phyloP scores from a whole-genome alignment of 2,329 filamentous ascomycete genomes.

The Hymenoscyphus repandus region DNA sequence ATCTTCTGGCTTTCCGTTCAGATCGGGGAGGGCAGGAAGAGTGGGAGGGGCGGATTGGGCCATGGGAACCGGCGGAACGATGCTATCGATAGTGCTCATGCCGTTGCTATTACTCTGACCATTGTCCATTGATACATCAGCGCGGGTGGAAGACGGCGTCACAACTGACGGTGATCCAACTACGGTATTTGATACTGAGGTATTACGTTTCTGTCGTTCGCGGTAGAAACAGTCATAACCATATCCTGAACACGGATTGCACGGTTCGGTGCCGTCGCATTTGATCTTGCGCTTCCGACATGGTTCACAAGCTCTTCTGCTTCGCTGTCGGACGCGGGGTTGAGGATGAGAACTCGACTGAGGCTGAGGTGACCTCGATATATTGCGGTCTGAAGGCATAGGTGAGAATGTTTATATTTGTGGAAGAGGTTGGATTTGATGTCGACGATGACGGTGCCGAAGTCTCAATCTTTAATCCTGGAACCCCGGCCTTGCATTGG shows the following conservation, averaged over 20 bases:
- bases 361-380: too few relatives aligned
- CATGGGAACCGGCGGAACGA: background rate
- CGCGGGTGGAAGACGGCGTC: background rate
- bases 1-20: slow-evolving; percentile 26
- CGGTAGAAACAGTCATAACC: background rate
- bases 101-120: background rate
- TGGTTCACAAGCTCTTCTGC: background rate
- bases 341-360: too few relatives aligned
- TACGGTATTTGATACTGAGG: background rate
- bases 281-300: background rate
- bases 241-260: background rate
- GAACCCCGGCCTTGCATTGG: too few relatives aligned
- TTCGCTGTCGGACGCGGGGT: background rate
- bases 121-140: background rate
- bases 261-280: background rate
- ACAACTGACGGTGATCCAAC: background rate
- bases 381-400: too few relatives aligned
- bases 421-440: too few relatives aligned
- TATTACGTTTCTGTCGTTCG: background rate
- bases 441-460: too few relatives aligned
- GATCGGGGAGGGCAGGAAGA: slow-evolving; percentile 10
- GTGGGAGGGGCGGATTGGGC: background rate
- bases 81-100: background rate
- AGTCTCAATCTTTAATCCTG: too few relatives aligned
- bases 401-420: too few relatives aligned